phyloP scores from a whole-genome alignment of 257 asterid genomes.

The Nicotiana tabacum region DNA sequence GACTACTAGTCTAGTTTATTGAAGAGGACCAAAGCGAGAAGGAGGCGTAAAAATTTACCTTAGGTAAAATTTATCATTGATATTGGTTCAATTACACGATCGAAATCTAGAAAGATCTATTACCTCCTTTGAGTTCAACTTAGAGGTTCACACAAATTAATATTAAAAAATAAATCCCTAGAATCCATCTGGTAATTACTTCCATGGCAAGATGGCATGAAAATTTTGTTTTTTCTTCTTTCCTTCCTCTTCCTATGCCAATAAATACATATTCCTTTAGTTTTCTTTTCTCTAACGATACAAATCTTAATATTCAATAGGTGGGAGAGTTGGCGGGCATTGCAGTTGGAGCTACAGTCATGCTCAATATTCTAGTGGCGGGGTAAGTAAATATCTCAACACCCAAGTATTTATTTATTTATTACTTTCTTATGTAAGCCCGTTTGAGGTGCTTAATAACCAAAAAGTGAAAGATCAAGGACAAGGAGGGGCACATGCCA shows the following conservation, averaged over 20 bases:
- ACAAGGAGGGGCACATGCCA: no score
- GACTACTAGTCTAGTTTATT: not conserved
- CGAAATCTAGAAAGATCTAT: not conserved
- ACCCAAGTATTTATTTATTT: not conserved
- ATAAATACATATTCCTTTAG: not conserved
- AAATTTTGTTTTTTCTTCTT: not conserved
- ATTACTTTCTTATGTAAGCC: no score
- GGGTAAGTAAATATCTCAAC: constrained; percentile 44
- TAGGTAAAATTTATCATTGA: not conserved
- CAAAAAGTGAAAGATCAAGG: no score
- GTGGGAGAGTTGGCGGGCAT: constrained; percentile 67
- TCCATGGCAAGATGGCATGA: not conserved
- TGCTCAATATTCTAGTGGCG: constrained; percentile 85
- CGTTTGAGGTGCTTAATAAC: no score
- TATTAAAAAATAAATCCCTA: not conserved
- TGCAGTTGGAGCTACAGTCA: constrained; percentile 85
- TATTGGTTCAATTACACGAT: not conserved
- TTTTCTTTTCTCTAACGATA: not conserved
- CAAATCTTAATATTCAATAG: not conserved
- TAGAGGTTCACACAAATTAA: not conserved
- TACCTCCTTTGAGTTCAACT: not conserved
- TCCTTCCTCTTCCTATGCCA: not conserved
- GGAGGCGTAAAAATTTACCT: not conserved
- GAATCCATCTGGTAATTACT: not conserved
- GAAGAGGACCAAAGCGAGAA: not conserved